Base-by-base conservation (phyloP, 75 land plant species). In the Sequoiadendron giganteum region DNA sequence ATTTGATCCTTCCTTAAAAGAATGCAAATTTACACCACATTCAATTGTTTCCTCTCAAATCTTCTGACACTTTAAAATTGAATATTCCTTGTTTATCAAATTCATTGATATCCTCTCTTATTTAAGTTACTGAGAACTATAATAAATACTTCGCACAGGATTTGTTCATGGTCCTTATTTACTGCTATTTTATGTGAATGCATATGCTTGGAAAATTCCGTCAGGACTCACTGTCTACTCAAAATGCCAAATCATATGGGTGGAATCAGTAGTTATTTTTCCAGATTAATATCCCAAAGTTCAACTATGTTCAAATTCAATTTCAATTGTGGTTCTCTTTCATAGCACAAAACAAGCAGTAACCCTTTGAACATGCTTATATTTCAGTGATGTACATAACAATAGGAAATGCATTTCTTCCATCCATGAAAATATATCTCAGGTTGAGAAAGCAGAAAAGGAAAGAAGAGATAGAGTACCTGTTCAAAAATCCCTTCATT, bases 401-500 rank as follows among this genome's bases (percentile, higher is more conserved):
- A 73, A 73, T 30, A 73, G 14, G 36, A 34, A 1, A 73, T 32
- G 2, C 28, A 73, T 13, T 73, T 73, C 10, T 73, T n/a, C n/a
- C 32, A n/a, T 73, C 36, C 10, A 30, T 73, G 76, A 73, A 8
- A 73, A 7, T 30, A 32, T 10, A 73, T 9, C 34, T 30, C n/a
- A 73, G 36, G 5, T 32, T 32, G 14, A 73, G 34, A 32, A 73
- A 86, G 42, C 8, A 84, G n/a, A 30, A 48, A 73, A 88, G 65
- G 25, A n/a, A 38, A 28, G 15, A 28, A n/a, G 28, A 45, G 38
- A 61, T 61, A 61, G n/a, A 61, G 58, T 83, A 96, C 98, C 95
- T 95, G 98, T 11, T 97, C 96, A 86, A 95, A 93, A 42, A 96
- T 98, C 89, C 94, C 95, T 34, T 97, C 87, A 85, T 95, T 96